Evolutionary conservation across 148 eudicot species (phyloP).

Genomic region (Beta vulgaris): DNA sequence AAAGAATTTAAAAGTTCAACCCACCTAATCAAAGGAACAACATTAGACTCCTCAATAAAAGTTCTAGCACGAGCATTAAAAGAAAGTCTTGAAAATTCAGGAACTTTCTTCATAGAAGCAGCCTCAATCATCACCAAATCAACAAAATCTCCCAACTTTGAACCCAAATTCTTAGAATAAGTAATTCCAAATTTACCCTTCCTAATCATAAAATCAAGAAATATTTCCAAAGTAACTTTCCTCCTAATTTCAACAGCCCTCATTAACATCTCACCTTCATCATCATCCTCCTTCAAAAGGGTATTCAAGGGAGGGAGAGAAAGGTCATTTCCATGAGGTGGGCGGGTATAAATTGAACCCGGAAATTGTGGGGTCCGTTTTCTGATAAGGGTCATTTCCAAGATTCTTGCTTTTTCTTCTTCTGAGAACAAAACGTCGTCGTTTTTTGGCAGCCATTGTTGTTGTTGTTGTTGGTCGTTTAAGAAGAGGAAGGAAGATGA

Average conservation of each 20-base stretch:
- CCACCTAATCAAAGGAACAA: constrained; percentile 78
- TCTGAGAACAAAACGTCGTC: constrained; percentile 21
- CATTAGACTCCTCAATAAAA: constrained; percentile 56
- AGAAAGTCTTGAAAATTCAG: constrained; percentile 46
- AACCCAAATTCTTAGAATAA: constrained; percentile 57
- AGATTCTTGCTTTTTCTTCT: constrained; percentile 43
- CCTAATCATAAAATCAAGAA: constrained; percentile 55
- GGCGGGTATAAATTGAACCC: constrained; percentile 60
- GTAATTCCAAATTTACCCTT: constrained; percentile 92
- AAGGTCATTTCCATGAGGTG: constrained; percentile 31
- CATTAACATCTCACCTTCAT: constrained; percentile 49
- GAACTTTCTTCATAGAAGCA: constrained; percentile 61
- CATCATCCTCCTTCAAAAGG: constrained; percentile 31
- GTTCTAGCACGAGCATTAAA: constrained; percentile 73
- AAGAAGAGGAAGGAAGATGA: constrained; percentile 48
- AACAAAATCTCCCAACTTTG: constrained; percentile 44
- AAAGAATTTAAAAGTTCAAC: neutral
- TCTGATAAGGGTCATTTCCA: constrained; percentile 50
- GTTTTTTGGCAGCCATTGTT: constrained; percentile 17
- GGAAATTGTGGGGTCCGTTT: constrained; percentile 74
- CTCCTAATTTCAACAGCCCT: constrained; percentile 80
- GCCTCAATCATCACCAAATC: constrained; percentile 87
- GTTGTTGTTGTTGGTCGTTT: neutral
- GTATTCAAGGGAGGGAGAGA: constrained; percentile 43
- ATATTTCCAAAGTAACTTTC: constrained; percentile 61